Base-by-base conservation (phyloP, 2,329 filamentous ascomycete genomes). In the Arthrobotrys iridis region DNA sequence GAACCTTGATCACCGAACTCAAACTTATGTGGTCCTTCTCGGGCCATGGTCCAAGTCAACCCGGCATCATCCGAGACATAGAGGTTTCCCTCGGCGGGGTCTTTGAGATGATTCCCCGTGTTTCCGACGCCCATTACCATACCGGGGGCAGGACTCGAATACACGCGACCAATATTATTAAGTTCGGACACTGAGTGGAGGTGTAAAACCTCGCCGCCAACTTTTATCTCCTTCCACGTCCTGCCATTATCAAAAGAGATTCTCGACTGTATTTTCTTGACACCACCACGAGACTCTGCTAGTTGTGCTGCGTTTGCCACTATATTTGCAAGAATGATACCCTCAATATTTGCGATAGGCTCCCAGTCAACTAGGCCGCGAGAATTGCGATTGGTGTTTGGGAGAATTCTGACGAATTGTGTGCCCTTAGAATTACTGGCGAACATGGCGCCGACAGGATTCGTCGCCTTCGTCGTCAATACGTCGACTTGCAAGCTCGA, bases 401-500 rank as follows among this genome's bases (percentile, higher is more conserved):
- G 91, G 66, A 94, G 87, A 79, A 97, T 98, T 80, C 91, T 89
- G 1, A 91, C 95, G 81, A 98, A 99, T 82, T 94, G 97, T 1
- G 93, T 97, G 75, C 95, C 95, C 81, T 98, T 96, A 30, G 93
- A 98, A 81, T 99, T 99, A 81, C 94, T 98, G 4, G 93, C 96
- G 80, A 97, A 94, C 67, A 99, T 85, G 8, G 91, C 89, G 33
- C 95, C 96, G 88, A 97, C 94, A 0, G 90, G 88, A 37, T 87
- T 88, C 0, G 86, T 87, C 40, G 85, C 85, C 67, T 82, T 83
- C 8, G 86, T 86, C 0, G 90, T 92, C 87, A 94, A 90, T 77
- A 98, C 93, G 82, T 98, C 93, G 65, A 99, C 89, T 83, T 98
- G 94, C 79, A 99, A 93, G 84, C 94, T 97, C 84, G 99, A 97